Conservation (phyloP, 192 early-diverging fungal genomes). For the Podila verticillata region DNA sequence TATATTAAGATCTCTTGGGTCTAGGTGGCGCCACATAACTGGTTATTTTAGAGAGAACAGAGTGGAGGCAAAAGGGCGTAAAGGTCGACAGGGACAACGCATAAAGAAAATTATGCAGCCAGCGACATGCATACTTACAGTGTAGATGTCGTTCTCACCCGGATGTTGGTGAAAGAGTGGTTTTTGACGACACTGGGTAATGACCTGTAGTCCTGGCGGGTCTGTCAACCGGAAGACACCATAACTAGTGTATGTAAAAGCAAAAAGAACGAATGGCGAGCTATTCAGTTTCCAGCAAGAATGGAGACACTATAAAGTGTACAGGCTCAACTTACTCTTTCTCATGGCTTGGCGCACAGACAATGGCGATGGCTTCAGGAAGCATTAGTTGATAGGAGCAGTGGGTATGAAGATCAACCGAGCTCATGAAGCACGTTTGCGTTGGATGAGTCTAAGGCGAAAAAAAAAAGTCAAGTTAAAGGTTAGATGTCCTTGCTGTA, state of each 20-base stretch:
- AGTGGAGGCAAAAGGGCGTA: too few species aligned
- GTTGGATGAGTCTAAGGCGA: constrained; percentile 79
- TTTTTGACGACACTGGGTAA: constrained; percentile 75
- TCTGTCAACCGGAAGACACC: constrained; percentile 91
- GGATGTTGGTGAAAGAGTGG: constrained; percentile 86
- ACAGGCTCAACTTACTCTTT: constrained; percentile 59
- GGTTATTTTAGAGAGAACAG: neutral
- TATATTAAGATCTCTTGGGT: neutral
- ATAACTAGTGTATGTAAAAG: constrained; percentile 51
- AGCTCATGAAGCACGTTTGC: constrained; percentile 95
- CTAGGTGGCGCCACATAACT: neutral
- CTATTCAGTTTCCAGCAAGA: neutral
- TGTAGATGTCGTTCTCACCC: constrained; percentile 63
- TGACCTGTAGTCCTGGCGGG: constrained; percentile 82
- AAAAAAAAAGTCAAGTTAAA: neutral
- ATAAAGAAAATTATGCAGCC: too few species aligned
- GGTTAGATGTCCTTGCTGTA: neutral
- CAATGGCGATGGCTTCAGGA: constrained; percentile 93
- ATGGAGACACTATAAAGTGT: neutral
- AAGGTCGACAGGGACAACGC: too few species aligned
- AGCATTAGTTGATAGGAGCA: constrained; percentile 91
- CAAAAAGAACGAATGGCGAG: neutral
- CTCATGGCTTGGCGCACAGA: constrained; percentile 77
- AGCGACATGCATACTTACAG: constrained; percentile 33
- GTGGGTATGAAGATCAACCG: constrained; percentile 92